Evolutionary conservation across 106 monocot genomes (phyloP).

Genomic region (Narthecium ossifragum): DNA sequence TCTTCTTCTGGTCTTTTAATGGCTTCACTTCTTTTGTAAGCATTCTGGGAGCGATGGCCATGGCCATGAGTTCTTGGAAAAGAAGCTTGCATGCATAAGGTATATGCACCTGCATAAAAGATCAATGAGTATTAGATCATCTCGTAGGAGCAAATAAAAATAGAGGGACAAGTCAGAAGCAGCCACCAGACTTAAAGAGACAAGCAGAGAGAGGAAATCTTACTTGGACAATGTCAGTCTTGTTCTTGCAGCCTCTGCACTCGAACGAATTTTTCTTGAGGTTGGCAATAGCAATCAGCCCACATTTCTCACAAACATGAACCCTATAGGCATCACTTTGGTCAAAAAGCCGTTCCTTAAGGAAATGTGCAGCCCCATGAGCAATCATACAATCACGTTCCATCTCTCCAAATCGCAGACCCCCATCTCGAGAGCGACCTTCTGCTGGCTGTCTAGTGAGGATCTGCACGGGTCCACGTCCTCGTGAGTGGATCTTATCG

Average conservation of each 20-base stretch:
- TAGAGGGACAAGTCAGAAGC: no score
- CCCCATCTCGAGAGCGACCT: constrained; percentile 92
- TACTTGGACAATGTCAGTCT: constrained; percentile 97
- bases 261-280: constrained; percentile 96
- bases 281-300: constrained; percentile 87
- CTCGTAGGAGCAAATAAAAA: no score
- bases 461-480: constrained; percentile 96
- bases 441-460: constrained; percentile 96
- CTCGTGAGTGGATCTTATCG: constrained; percentile 97
- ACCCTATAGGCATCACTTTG: constrained; percentile 98
- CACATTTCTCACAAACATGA: constrained; percentile 96
- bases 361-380: constrained; percentile 90
- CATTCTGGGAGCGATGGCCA: constrained; percentile 99
- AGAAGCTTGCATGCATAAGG: constrained; percentile 96
- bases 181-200: no score
- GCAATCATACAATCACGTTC: constrained; percentile 99
- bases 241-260: constrained; percentile 97
- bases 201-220: constrained; percentile 1
- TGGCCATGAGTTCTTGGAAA: constrained; percentile 98
- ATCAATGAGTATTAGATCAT: no score
- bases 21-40: constrained; percentile 65
- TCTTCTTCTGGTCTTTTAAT: constrained; percentile 45
- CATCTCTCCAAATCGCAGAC: constrained; percentile 98
- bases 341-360: constrained; percentile 91
- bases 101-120: constrained; percentile 74